Conservation (phyloP, 78 protist genomes). For the Mastigamoeba balamuthi region DNA sequence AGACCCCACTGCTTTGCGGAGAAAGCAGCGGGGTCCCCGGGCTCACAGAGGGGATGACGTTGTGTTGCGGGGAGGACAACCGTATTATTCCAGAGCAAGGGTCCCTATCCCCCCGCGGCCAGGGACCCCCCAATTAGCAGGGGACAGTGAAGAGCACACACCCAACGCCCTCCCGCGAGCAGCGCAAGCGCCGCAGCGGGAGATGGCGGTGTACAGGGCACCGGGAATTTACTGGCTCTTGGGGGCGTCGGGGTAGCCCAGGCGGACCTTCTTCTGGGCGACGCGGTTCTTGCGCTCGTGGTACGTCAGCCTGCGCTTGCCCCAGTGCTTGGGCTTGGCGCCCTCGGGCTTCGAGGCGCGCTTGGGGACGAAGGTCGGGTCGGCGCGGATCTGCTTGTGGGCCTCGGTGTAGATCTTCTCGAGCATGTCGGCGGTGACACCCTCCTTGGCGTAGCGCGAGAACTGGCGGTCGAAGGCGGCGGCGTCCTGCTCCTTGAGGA, state of each 20-base stretch:
- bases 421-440: conserved; percentile 66
- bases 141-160: too few species aligned
- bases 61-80: too few species aligned
- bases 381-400: conserved; percentile 79
- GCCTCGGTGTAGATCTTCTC: conserved; percentile 79
- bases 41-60: too few species aligned
- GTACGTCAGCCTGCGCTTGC: background rate
- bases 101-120: too few species aligned
- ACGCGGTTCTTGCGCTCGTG: background rate
- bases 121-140: too few species aligned
- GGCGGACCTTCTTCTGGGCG: background rate
- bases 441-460: conserved; percentile 67
- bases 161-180: too few species aligned
- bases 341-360: background rate
- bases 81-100: too few species aligned
- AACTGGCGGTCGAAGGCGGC: conserved; percentile 77
- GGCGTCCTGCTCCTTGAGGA: conserved; percentile 79
- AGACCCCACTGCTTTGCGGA: too few species aligned
- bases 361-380: conserved; percentile 58
- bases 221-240: too few species aligned
- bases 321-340: background rate
- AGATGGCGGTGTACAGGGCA: too few species aligned
- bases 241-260: background rate
- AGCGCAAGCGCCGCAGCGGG: too few species aligned
- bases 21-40: too few species aligned